Percentiles rank a stretch among this genome's conserved stretches.
Conservation (phyloP, 495 filamentous ascomycete genomes). For the Collariella sp. region DNA sequence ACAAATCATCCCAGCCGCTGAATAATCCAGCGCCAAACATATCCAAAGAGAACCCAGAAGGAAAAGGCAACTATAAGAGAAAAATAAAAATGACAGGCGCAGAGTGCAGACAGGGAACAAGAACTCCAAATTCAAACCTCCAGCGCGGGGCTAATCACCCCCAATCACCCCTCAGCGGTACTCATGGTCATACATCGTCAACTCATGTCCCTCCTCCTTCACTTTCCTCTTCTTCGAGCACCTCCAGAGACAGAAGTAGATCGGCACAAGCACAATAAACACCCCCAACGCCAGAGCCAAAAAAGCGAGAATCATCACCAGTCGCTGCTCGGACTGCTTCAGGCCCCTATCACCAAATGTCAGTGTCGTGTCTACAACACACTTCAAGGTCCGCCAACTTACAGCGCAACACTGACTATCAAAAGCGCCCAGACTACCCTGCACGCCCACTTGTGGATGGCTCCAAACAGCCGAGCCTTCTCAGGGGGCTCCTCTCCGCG, state of each 20-base stretch:
- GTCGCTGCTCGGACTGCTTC: constrained; percentile 15
- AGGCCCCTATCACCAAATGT: constrained; percentile 16
- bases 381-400: constrained; percentile 3
- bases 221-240: constrained; percentile 11
- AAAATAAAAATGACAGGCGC: too few relatives aligned
- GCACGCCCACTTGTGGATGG: constrained; percentile 18
- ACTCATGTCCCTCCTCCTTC: constrained; percentile 15
- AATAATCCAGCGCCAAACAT: too few relatives aligned
- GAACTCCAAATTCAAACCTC: too few relatives aligned
- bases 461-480: constrained; percentile 2
- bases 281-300: constrained; percentile 18
- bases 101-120: too few relatives aligned
- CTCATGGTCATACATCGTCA: constrained; percentile 22
- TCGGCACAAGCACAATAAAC: constrained; percentile 15
- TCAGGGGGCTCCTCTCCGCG: constrained; percentile 28
- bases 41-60: too few relatives aligned
- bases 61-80: too few relatives aligned
- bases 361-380: not conserved
- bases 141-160: not conserved
- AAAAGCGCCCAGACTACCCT: constrained; percentile 24
- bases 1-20: too few relatives aligned
- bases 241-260: constrained; percentile 22
- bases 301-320: constrained; percentile 21
- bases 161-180: not conserved
- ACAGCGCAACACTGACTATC: constrained; percentile 26